Evolutionary conservation across 1,284 basidiomycete species (phyloP).

Genomic region (Coriolopsis trogii): DNA sequence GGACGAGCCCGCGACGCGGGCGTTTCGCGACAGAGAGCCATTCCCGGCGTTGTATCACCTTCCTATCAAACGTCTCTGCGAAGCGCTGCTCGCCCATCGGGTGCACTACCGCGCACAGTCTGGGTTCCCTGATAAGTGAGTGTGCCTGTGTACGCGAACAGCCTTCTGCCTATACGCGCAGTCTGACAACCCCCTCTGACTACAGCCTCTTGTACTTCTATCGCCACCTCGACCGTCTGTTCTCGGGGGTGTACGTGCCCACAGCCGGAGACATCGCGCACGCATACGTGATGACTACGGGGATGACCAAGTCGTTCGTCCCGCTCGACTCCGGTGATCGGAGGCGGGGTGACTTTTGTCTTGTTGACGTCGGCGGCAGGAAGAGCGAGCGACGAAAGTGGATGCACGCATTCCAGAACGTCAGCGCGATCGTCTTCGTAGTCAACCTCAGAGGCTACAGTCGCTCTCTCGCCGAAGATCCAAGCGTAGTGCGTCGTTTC

Average conservation of each 20-base stretch:
- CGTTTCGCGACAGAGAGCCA: constrained; percentile 78
- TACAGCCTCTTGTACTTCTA: constrained; percentile 74
- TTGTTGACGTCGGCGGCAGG: constrained; percentile 92
- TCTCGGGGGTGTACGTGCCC: constrained; percentile 70
- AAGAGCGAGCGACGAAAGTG: constrained; percentile 88
- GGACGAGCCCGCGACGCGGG: too few relatives aligned
- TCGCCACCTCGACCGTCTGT: constrained; percentile 76
- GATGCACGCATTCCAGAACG: constrained; percentile 86
- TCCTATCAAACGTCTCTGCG: constrained; percentile 77
- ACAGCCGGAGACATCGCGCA: constrained; percentile 85
- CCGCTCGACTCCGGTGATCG: constrained; percentile 48
- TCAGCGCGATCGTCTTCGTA: constrained; percentile 85
- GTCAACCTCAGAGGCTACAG: constrained; percentile 90
- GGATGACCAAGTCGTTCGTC: constrained; percentile 91
- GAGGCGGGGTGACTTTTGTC: constrained; percentile 71
- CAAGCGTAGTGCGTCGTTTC: constrained; percentile 69
- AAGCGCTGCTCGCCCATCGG: constrained; percentile 76
- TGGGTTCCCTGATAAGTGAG: constrained; percentile 86
- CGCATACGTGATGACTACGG: constrained; percentile 85
- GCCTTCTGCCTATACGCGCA: constrained; percentile 1
- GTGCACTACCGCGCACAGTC: constrained; percentile 78
- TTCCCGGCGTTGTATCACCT: constrained; percentile 70
- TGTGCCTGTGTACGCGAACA: constrained; percentile 2
- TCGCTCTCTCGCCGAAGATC: constrained; percentile 91
- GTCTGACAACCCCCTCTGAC: constrained; percentile 3